Conservation (phyloP, 192 early-diverging fungal genomes). For the Bifiguratus adelaidae region DNA sequence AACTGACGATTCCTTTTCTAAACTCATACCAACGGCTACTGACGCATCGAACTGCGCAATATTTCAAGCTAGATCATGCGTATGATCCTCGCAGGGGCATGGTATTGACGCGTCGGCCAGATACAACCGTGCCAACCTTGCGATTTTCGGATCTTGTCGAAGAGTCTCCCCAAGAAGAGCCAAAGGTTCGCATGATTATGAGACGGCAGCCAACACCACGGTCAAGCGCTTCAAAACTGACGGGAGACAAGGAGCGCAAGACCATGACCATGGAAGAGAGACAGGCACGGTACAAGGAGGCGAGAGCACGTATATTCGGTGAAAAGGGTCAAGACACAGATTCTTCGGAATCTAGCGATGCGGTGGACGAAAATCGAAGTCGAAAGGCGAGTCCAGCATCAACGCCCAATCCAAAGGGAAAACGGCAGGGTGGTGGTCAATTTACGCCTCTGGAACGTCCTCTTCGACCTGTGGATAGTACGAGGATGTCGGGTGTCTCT, state of each 20-base stretch:
- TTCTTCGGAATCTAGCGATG: no score
- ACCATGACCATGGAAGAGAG: slow-evolving; percentile 52
- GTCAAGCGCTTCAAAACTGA: slow-evolving; percentile 1
- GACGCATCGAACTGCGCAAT: slow-evolving; percentile 57
- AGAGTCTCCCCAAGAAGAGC: slow-evolving; percentile 17
- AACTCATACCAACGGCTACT: slow-evolving; percentile 70
- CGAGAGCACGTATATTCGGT: slow-evolving; percentile 60
- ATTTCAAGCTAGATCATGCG: slow-evolving; percentile 53
- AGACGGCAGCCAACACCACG: slow-evolving; percentile 19
- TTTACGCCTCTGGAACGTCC: no score
- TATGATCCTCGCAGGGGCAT: slow-evolving; percentile 37
- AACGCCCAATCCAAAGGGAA: no score
- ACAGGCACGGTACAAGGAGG: slow-evolving; percentile 56
- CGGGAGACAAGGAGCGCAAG: slow-evolving; percentile 23
- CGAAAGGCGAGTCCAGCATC: no score
- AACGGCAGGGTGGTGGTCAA: no score
- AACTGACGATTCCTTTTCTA: slow-evolving; percentile 51
- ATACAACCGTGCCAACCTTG: slow-evolving; percentile 30
- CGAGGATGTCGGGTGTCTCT: no score
- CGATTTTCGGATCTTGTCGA: slow-evolving; percentile 37
- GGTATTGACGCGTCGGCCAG: slow-evolving; percentile 44
- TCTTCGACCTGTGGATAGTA: no score
- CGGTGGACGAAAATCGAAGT: no score
- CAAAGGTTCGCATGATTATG: slow-evolving; percentile 34
- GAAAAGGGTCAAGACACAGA: no score